Base-by-base conservation (phyloP, 306 rosid genomes). In the Bauhinia variegata region DNA sequence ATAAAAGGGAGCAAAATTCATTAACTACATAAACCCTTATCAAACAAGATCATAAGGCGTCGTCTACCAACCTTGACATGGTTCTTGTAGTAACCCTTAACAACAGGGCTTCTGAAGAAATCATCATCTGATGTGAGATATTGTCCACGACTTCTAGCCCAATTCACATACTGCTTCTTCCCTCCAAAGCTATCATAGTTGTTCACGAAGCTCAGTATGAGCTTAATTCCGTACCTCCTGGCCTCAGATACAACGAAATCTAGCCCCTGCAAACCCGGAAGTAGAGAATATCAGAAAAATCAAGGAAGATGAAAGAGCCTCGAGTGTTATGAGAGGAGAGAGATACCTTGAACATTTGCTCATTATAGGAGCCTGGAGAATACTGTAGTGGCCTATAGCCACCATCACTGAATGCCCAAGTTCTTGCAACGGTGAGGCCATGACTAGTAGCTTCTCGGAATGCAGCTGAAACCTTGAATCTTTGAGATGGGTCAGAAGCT, bases 371-470 rank as follows among this genome's bases (percentile, higher is more conserved):
- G 70, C 98, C 98, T 66, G 98, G 96, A 42, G 96, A 76, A 69
- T 75, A 82, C 65, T 92, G 95, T 13, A 92, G 84, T 30, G 98
- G 85, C 32, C 87, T 87, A 64, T 92, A 87, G 36, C 91, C 98
- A 8, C 96, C 96, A 73, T 92, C 98, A 71, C 91, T 85, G 71
- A 92, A 92, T 14, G 96, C 98, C 96, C 98, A 92, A 80, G 96
- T 89, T 84, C 98, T 89, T 17, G 95, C 95, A 55, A 92, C 88
- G 5, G 88, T 78, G 12, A 89, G 98, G 11, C 96, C 96, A 54
- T 89, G 96, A 60, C 76, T 77, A 0, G 80, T 58, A 8, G 98
- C 98, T 75, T 92, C 89, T 8, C 65, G 70, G 48, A 92, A 89
- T 19, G 78, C 98, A 56, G 81, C 59, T 0, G 96, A 82, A 50